Evolutionary conservation across 2,329 filamentous ascomycete species (phyloP).

Genomic region (Epichloe bromicola): DNA sequence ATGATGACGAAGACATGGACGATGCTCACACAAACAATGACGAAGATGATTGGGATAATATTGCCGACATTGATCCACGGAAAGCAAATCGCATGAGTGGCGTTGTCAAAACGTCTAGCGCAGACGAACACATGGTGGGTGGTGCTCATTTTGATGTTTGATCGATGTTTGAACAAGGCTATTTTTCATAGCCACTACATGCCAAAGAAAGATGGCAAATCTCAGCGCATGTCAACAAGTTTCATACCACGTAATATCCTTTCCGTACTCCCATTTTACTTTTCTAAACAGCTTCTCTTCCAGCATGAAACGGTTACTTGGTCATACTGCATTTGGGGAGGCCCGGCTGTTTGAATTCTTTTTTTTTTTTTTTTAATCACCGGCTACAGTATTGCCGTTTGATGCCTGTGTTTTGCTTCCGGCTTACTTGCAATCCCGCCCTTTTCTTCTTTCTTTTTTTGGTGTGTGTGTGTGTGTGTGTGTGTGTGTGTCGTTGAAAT

Average conservation of each 20-base stretch:
- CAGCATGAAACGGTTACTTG: conserved; percentile 4
- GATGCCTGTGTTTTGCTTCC: not conserved
- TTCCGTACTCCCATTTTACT: not conserved
- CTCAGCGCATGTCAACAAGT: not conserved
- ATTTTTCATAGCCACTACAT: not conserved
- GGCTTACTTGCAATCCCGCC: not conserved
- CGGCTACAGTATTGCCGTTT: not conserved
- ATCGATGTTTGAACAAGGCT: conserved; percentile 30
- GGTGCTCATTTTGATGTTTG: conserved; percentile 43
- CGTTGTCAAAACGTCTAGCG: conserved; percentile 40
- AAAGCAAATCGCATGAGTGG: conserved; percentile 51
- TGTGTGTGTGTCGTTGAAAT: not conserved
- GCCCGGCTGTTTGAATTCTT: not conserved
- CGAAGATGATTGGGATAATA: conserved; percentile 46
- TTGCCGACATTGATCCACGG: conserved; percentile 39
- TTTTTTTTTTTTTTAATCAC: not conserved
- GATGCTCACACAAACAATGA: conserved; percentile 31
- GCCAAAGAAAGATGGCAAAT: not conserved
- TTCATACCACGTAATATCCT: not conserved
- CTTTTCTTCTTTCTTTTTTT: not conserved
- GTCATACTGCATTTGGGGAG: conserved; percentile 3
- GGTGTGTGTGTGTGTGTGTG: not conserved
- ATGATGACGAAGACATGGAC: conserved; percentile 47
- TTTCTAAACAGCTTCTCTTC: not conserved
- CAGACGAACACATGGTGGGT: conserved; percentile 52